Conservation (phyloP, 2,329 filamentous ascomycete species). For the Epichloe festucae region DNA sequence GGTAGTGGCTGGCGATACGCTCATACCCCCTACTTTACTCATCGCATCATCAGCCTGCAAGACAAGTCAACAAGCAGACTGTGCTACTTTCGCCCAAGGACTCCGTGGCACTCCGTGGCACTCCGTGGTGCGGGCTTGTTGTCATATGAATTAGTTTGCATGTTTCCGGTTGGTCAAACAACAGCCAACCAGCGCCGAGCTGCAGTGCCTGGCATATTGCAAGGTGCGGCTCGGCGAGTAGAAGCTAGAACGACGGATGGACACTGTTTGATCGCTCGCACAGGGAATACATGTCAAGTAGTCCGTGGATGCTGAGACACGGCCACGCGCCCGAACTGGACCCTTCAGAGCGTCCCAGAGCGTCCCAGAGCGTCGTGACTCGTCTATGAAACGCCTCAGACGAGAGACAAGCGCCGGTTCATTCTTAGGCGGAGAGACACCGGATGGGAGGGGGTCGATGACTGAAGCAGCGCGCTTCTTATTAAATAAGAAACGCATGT, state of each 20-base stretch:
- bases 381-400: conserved; percentile 5
- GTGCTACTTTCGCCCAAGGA: too few species aligned
- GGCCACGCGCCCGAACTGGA: neutral
- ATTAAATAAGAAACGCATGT: neutral
- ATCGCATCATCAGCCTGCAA: too few species aligned
- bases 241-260: neutral
- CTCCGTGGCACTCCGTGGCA: too few species aligned
- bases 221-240: neutral
- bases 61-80: too few species aligned
- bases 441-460: neutral
- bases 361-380: neutral
- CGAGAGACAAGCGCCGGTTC: neutral
- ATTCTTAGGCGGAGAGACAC: neutral
- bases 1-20: too few species aligned
- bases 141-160: neutral
- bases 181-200: neutral
- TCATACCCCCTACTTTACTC: too few species aligned
- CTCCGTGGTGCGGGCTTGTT: too few species aligned
- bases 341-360: neutral
- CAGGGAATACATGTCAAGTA: neutral
- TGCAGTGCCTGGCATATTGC: neutral
- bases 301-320: neutral
- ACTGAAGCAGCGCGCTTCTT: neutral
- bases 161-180: neutral
- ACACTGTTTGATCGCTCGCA: neutral